Percentiles rank a stretch among this genome's conserved stretches.
These are phyloP conservation scores for Thelephora ganbajun DNA, from an alignment of 768 basidiomycete genomes.

Conservation along the genomic window DNA sequence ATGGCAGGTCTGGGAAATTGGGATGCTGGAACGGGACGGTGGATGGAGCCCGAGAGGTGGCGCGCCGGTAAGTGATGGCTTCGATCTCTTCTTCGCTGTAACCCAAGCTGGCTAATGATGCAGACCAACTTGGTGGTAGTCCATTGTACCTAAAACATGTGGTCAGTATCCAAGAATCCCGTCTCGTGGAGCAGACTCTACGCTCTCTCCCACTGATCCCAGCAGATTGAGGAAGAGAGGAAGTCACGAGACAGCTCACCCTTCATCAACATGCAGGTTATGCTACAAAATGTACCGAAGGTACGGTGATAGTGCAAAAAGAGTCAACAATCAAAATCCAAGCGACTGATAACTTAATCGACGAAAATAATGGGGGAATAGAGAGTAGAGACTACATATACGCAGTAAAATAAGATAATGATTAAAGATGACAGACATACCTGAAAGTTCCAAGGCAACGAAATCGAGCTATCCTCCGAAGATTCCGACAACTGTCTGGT, in stretches of 20 bases:
- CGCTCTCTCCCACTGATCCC: no score
- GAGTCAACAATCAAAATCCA: no score
- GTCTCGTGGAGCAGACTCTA: no score
- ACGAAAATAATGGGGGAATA: no score
- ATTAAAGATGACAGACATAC: constrained; percentile 19
- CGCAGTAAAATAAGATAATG: not conserved
- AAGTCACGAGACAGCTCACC: constrained; percentile 19
- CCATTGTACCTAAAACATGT: constrained; percentile 34
- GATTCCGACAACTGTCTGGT: constrained; percentile 13
- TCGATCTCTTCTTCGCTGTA: constrained; percentile 60
- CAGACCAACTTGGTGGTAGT: constrained; percentile 62
- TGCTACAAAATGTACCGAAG: constrained; percentile 29
- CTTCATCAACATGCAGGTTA: constrained; percentile 70
- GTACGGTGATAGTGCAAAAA: no score
- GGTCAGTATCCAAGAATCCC: not conserved
- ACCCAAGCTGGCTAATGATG: constrained; percentile 44
- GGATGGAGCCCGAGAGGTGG: constrained; percentile 8
- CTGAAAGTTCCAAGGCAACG: constrained; percentile 66
- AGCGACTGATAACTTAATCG: no score
- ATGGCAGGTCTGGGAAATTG: not conserved
- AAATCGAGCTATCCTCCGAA: constrained; percentile 46
- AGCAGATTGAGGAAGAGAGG: not conserved
- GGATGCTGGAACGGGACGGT: not conserved
- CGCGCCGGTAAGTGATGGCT: constrained; percentile 32
- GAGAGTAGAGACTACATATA: no score